Percentiles rank a stretch among this genome's conserved stretches.
phyloP scores from a whole-genome alignment of 345 rosid genomes.

The Linum usitatissimum region DNA sequence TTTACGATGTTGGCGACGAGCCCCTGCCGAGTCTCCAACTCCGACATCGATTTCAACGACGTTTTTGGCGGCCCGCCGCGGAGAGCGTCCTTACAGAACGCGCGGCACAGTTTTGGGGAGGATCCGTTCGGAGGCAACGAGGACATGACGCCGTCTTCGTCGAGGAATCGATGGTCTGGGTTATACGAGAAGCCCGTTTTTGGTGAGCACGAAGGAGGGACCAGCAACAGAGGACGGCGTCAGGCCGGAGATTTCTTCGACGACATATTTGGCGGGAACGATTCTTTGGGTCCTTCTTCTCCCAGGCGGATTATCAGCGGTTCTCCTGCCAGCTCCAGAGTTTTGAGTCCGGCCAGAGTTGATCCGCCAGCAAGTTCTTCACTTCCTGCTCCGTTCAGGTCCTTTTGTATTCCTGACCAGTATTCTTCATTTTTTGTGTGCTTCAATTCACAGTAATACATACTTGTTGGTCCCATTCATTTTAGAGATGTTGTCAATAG shows the following conservation, averaged over 20 bases:
- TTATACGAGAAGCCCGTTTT: conserved; percentile 60
- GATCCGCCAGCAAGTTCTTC: conserved; percentile 35
- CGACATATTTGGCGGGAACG: conserved; percentile 55
- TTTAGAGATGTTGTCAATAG: no score
- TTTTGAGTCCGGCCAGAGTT: conserved; percentile 47
- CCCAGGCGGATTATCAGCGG: conserved; percentile 36
- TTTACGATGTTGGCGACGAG: conserved; percentile 20
- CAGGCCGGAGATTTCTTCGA: conserved; percentile 46
- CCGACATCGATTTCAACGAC: conserved; percentile 64
- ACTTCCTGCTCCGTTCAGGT: conserved; percentile 68
- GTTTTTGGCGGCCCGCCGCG: conserved; percentile 90
- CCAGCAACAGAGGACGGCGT: conserved; percentile 25
- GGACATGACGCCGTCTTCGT: conserved; percentile 8
- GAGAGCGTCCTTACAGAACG: conserved; percentile 37
- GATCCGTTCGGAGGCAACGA: conserved; percentile 14
- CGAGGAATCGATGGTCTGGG: conserved; percentile 30
- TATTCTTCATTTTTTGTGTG: not conserved
- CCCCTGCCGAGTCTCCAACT: conserved; percentile 21
- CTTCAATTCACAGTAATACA: no score
- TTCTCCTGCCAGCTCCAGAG: conserved; percentile 41
- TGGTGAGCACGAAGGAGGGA: conserved; percentile 38
- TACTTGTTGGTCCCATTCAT: no score
- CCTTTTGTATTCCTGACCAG: not conserved
- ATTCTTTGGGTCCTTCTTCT: conserved; percentile 36
- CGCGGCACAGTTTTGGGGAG: conserved; percentile 35